Percentiles rank a stretch among this genome's conserved stretches.
Evolutionary conservation across 2,329 filamentous ascomycete genomes (phyloP).

Genomic region (Bipolaris oryzae): DNA sequence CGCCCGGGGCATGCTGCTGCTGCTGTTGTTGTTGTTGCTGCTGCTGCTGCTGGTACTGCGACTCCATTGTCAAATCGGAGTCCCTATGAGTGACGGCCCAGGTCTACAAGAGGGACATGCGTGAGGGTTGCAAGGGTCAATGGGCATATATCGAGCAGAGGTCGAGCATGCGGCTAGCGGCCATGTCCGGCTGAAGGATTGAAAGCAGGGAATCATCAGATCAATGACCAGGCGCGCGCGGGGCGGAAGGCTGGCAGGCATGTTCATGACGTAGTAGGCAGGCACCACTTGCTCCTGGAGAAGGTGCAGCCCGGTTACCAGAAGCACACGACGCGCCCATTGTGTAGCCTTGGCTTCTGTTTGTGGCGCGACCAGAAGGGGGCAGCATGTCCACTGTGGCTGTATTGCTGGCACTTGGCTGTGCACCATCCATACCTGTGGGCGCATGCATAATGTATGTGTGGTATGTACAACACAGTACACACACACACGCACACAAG

Average conservation of each 20-base stretch:
- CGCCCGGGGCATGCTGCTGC: constrained; percentile 60
- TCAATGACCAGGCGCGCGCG: constrained; percentile 13
- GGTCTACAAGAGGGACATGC: constrained; percentile 5
- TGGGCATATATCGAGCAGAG: constrained; percentile 1
- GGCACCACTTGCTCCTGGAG: constrained; percentile 1
- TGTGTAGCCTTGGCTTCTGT: constrained; percentile 6
- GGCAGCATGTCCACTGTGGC: constrained; percentile 24
- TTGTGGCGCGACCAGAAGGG: constrained; percentile 9
- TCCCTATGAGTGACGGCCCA: constrained; percentile 3
- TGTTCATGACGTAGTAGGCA: constrained; percentile 31
- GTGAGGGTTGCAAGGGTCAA: constrained; percentile 6
- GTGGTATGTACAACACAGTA: no score
- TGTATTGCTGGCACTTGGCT: constrained; percentile 2
- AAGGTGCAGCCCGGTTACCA: constrained; percentile 20
- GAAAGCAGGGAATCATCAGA: constrained; percentile 26
- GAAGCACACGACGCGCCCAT: constrained; percentile 13
- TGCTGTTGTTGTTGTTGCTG: constrained; percentile 55
- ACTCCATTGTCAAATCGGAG: constrained; percentile 27
- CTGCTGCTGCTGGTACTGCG: constrained; percentile 53
- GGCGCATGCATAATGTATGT: no score
- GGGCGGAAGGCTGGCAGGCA: constrained; percentile 10
- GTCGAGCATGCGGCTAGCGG: constrained; percentile 3
- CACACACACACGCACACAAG: no score
- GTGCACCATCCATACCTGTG: no score
- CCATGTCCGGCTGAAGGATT: constrained; percentile 12